These are phyloP conservation scores for Vanilla planifolia DNA, from an alignment of 106 monocot genomes.

Conservation along the genomic window DNA sequence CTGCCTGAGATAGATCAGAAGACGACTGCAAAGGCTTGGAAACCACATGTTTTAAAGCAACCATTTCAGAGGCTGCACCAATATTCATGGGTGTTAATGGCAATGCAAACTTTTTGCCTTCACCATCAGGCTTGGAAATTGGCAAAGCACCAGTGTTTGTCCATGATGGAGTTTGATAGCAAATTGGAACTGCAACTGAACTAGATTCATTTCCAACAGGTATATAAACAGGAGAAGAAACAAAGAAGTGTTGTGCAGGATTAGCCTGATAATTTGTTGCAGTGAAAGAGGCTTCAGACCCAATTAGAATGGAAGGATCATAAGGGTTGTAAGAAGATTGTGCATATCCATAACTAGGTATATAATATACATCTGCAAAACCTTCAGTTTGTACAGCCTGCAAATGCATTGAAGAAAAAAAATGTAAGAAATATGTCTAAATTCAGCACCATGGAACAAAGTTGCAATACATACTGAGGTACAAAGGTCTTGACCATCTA, in stretches of 20 bases:
- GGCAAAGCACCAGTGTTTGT: neutral
- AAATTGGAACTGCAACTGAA: neutral
- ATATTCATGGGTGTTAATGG: neutral
- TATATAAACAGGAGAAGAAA: conserved; percentile 21
- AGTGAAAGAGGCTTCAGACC: conserved; percentile 26
- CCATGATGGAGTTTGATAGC: conserved; percentile 3
- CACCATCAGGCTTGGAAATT: neutral
- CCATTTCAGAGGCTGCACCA: neutral
- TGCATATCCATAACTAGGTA: conserved; percentile 60
- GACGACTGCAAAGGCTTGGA: neutral
- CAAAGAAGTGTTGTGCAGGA: conserved; percentile 12
- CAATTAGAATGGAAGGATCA: conserved; percentile 44
- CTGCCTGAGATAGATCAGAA: neutral
- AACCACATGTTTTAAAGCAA: neutral
- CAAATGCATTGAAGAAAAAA: neutral
- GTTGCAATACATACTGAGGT: conserved; percentile 20
- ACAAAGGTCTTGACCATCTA: conserved; percentile 62
- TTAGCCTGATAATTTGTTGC: conserved; percentile 32
- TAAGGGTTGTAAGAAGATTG: conserved; percentile 52
- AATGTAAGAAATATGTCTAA: neutral
- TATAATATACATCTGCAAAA: conserved; percentile 57
- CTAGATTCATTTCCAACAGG: conserved; percentile 10
- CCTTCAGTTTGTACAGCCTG: conserved; percentile 55
- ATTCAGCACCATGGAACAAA: neutral
- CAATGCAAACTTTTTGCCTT: conserved; percentile 2